Base-by-base conservation (phyloP, 176 grass and related monocot species). In the Elaeis guineensis region DNA sequence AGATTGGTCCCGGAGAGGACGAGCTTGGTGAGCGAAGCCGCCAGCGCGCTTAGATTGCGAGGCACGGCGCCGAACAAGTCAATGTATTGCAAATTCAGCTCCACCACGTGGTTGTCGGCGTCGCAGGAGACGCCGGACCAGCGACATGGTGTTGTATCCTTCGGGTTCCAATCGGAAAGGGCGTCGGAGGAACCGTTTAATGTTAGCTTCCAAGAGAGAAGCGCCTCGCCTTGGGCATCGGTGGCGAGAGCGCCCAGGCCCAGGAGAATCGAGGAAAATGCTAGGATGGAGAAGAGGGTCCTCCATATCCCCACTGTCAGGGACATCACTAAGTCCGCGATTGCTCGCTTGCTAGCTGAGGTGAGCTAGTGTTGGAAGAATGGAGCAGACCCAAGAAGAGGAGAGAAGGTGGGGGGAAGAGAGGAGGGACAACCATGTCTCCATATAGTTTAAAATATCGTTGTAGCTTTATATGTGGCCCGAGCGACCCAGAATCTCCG, bases 51-150 rank as follows among this genome's bases (percentile, higher is more conserved):
- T 19, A 95, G 50, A 55, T 83, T 75, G 19, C 59, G 16, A 4
- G 90, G 90, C 4, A 78, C 64, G 44, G 73, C 61, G 50, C 90
- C 90, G 50, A 61, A 79, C 17, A 95, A 72, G 66, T 83, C 82
- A 1, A 79, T 72, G 39, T 58, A 85, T 73, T 89, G 79, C 23
- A 95, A 23, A 51, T 64, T 80, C 17, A 95, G 70, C 63, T 81
- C 82, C 1, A 73, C 76, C 16, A 95, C 82, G 0, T 70, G 73
- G 5, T 77, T 82, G 4, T 30, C 25, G 2, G 73, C 15, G 54
- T 95, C 58, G 79, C 90, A 95, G 44, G 73, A 29, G 58, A 95
- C 59, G 22, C 90, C 90, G 5, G 66, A 66, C 90, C 90, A 95
- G 57, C 73, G 69, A 75, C 90, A 95, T 25, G 85, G 82, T 9